phyloP scores from a whole-genome alignment of 768 basidiomycete genomes.

The Lactarius akahatsu region DNA sequence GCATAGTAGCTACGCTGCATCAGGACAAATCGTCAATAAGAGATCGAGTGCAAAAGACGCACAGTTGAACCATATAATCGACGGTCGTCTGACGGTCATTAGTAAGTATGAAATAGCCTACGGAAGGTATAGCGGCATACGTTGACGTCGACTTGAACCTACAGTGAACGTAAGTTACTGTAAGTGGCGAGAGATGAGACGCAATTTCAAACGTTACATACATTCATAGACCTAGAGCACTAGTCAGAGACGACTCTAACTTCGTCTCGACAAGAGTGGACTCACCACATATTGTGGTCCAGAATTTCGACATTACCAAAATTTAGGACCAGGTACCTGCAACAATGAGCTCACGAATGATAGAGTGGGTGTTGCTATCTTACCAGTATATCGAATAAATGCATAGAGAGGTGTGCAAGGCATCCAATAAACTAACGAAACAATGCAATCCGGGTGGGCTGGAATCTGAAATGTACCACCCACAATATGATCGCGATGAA shows the following conservation, averaged over 20 bases:
- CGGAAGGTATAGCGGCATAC: not conserved
- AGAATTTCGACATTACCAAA: conserved; percentile 43
- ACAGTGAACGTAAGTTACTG: no score
- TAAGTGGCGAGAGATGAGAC: conserved; percentile 17
- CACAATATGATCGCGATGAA: conserved; percentile 11
- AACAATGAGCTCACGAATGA: not conserved
- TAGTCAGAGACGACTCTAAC: not conserved
- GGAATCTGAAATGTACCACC: not conserved
- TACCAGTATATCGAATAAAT: conserved; percentile 49
- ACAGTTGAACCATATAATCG: conserved; percentile 10
- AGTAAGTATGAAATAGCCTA: not conserved
- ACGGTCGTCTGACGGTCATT: not conserved
- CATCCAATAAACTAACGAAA: conserved; percentile 42
- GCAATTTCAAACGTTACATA: conserved; percentile 23
- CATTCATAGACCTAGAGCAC: conserved; percentile 27
- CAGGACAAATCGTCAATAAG: conserved; percentile 1
- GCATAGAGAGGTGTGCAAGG: conserved; percentile 45
- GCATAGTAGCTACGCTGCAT: conserved; percentile 6
- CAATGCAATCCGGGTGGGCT: not conserved
- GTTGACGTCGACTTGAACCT: conserved; percentile 1
- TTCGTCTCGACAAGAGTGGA: not conserved
- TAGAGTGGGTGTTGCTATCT: conserved; percentile 13
- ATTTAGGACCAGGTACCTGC: conserved; percentile 49
- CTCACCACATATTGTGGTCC: conserved; percentile 43
- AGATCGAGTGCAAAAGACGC: not conserved